Percentiles rank a stretch among this genome's conserved stretches.
phyloP scores from a whole-genome alignment of 1,284 basidiomycete genomes.

The Testicularia cyperi region DNA sequence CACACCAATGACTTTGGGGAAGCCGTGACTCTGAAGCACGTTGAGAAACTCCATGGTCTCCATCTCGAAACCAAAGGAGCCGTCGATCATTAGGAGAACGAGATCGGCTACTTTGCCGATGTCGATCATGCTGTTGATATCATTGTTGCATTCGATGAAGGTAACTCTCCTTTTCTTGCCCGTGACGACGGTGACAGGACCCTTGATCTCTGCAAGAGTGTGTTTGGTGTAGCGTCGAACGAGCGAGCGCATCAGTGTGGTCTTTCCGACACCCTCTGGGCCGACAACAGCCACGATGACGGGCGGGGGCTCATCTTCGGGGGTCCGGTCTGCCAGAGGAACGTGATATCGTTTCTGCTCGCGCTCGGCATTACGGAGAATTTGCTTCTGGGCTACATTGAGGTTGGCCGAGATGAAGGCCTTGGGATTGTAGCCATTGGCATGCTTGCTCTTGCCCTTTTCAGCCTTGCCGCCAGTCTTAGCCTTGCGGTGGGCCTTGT shows the following conservation, averaged over 20 bases:
- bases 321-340: conserved; percentile 86
- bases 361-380: conserved; percentile 84
- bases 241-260: conserved; percentile 87
- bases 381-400: conserved; percentile 70
- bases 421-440: conserved; percentile 81
- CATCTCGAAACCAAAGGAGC: conserved; percentile 98
- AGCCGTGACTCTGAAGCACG: conserved; percentile 92
- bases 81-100: conserved; percentile 95
- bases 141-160: conserved; percentile 96
- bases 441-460: conserved; percentile 45
- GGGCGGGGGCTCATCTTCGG: conserved; percentile 83
- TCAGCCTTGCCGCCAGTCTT: conserved; percentile 53
- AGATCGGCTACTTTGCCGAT: conserved; percentile 94
- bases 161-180: conserved; percentile 88
- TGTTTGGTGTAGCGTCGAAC: conserved; percentile 93
- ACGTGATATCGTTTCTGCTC: conserved; percentile 95
- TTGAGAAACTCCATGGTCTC: conserved; percentile 99
- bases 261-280: conserved; percentile 93
- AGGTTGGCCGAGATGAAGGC: conserved; percentile 75
- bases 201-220: conserved; percentile 83
- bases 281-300: conserved; percentile 96
- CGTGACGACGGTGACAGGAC: conserved; percentile 90
- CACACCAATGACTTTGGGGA: conserved; percentile 96
- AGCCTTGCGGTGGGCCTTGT: conserved; percentile 51
- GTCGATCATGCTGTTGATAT: conserved; percentile 97